Evolutionary conservation across 768 basidiomycete species (phyloP), one percentile per base, ranked within the genome.

Genomic region (Tylopilus intermedius): DNA sequence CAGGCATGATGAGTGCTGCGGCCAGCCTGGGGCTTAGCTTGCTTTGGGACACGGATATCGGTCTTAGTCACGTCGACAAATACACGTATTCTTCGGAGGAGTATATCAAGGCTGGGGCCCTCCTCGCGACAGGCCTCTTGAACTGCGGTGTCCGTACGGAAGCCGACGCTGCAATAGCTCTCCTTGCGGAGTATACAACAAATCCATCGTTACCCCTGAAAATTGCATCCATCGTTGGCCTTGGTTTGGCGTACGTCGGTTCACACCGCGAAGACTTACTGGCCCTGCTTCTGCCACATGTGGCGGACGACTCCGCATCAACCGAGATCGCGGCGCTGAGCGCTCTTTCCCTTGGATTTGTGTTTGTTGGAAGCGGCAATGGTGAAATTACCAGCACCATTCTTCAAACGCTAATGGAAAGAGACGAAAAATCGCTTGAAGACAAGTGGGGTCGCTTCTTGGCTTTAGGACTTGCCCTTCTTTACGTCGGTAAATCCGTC

Each of bases 61-160:
- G 96, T 61, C 77, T 98, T 38, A 86, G 84, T 63, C 92, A 95
- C 58, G 86, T 97, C 59, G 96, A 99, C 76, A 96, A 92, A 70
- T 98, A 97, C 74, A 91, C 94, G 22, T 98, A 98, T 67, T 94
- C 92, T 0, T 73, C 89, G 1, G 96, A 99, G 61, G 96, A 99
- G 67, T 79, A 93, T 69, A 97, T 98, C 78, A 98, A 98, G 82
- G 90, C 94, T 32, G 96, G 96, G 44, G 94, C 95, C 10, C 80
- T 97, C 45, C 80, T 99, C 30, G 96, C 95, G 0, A 97, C 88
- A 10, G 96, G 96, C 55, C 84, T 98, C 55, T 76, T 98, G 32
- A 94, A 94, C 69, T 82, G 84, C 24, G 84, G 88, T 51, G 85
- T 98, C 11, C 84, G 91, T 46, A 90, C 91, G 2, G 95, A 98